Percentiles rank a stretch among this genome's conserved stretches.
phyloP scores from a whole-genome alignment of 148 eudicot species.

The Nepenthes gracilis region DNA sequence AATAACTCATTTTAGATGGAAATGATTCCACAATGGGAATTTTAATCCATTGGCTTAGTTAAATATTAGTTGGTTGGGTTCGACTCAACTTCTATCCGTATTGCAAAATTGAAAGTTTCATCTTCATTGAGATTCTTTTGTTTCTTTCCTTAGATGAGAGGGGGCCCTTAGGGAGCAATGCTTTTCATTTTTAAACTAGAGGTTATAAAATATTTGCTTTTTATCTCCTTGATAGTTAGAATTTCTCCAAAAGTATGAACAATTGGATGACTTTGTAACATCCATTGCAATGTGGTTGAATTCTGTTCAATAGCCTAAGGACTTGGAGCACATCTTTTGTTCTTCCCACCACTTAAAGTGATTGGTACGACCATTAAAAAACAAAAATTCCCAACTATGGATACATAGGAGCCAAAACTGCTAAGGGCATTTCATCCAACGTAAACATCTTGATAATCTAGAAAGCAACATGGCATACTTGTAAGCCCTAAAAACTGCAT shows the following conservation, averaged over 20 bases:
- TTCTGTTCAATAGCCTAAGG: slow-evolving; percentile 18
- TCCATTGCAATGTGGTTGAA: slow-evolving; percentile 10
- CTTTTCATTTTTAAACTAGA: too few species aligned
- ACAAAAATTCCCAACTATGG: slow-evolving; percentile 7
- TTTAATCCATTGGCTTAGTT: too few species aligned
- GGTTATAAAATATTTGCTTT: too few species aligned
- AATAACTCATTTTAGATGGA: too few species aligned
- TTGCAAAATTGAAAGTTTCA: too few species aligned
- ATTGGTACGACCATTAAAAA: slow-evolving; percentile 13
- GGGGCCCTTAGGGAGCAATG: too few species aligned
- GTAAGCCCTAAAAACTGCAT: slow-evolving; percentile 7
- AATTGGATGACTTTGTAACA: slow-evolving; percentile 8
- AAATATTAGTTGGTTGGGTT: too few species aligned
- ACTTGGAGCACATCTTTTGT: slow-evolving; percentile 9
- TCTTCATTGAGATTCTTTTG: too few species aligned
- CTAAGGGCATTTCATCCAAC: slow-evolving; percentile 1
- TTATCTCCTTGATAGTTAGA: slow-evolving; percentile 12
- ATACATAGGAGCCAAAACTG: not conserved
- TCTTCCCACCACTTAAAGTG: slow-evolving; percentile 16
- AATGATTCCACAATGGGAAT: too few species aligned
- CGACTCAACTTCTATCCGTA: too few species aligned
- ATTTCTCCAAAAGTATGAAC: slow-evolving; percentile 15
- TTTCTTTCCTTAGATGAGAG: too few species aligned
- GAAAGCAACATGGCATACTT: slow-evolving; percentile 1
- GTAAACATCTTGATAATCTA: slow-evolving; percentile 1